Base-by-base conservation (phyloP, 371 early-diverging fungal genomes). In the Mucor lusitanicus region DNA sequence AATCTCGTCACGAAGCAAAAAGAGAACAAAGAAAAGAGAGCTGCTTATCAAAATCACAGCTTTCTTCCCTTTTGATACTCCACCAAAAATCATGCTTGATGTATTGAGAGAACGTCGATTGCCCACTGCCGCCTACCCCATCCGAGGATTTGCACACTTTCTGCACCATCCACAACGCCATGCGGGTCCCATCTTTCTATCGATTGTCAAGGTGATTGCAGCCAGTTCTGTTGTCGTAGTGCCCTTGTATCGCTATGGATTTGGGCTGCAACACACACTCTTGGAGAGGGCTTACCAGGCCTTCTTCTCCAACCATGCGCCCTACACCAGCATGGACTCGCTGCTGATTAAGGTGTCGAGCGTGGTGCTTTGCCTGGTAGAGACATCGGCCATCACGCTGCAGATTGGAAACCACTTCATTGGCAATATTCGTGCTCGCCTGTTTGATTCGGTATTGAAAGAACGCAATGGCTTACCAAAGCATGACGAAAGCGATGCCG, bases 131-230 rank as follows among this genome's bases (percentile, higher is more conserved):
- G 32, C 62, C 25, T 81, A 81, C 37, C 81, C 81, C 12, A 28
- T 81, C 17, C 72, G 76, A 9, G 81, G 81, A 7, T 61, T 78
- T 37, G 32, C 67, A n/a, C 78, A 81, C 64, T 65, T 81, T 13
- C 61, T 69, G 11, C 76, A 74, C 40, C 69, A 81, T 55, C 76
- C 78, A 8, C 27, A 37, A 17, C 57, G 64, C 3, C 59, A 76
- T 46, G 76, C 63, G 5, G 70, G 71, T 1, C 78, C 81, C 17
- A 81, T 81, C 27, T 54, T 73, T 23, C 13, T 65, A 0, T 81
- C 81, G 15, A 68, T 78, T 9, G 19, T 76, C 39, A 81, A 81
- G 39, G 78, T 76, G 6, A 59, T 72, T 35, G 71, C 64, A 11
- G 27, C 74, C 1, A 81, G 81, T 59, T 50, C 74, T 15, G 23